A percentile compares a stretch with the other conserved stretches of the same genome.
Conservation (phyloP, 257 asterid species). For the Solanum arcanum region DNA sequence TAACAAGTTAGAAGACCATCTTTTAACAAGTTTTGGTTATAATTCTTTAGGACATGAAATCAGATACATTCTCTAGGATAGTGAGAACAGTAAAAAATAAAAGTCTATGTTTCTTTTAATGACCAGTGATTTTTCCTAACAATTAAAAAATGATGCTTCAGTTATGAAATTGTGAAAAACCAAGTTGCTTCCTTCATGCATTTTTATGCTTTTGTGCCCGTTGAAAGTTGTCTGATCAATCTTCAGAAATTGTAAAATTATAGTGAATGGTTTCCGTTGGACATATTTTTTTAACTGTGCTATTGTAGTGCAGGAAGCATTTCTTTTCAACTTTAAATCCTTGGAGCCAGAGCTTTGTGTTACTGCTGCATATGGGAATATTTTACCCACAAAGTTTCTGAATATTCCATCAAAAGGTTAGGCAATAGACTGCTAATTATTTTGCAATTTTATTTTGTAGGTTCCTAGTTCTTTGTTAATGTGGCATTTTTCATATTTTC, state of each 20-base stretch:
- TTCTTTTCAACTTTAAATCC: constrained; percentile 45
- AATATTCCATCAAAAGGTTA: constrained; percentile 80
- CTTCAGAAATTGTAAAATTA: neutral
- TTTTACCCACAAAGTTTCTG: constrained; percentile 74
- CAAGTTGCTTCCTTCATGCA: neutral
- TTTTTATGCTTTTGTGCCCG: neutral
- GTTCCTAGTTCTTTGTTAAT: neutral
- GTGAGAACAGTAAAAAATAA: neutral
- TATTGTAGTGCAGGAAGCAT: constrained; percentile 48
- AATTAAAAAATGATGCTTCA: neutral
- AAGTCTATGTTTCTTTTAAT: neutral
- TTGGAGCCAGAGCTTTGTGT: constrained; percentile 91
- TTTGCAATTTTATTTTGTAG: neutral
- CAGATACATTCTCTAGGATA: neutral
- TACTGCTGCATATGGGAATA: constrained; percentile 97
- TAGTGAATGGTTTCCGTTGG: neutral
- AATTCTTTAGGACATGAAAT: neutral
- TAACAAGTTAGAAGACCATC: neutral
- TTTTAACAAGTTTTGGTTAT: neutral
- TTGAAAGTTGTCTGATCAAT: neutral
- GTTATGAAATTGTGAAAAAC: neutral
- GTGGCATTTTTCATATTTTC: neutral
- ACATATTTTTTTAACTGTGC: neutral
- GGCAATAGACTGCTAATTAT: constrained; percentile 14
- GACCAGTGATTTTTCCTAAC: neutral